Conservation (phyloP, 345 rosid species). For the Arabis hirsuta region DNA sequence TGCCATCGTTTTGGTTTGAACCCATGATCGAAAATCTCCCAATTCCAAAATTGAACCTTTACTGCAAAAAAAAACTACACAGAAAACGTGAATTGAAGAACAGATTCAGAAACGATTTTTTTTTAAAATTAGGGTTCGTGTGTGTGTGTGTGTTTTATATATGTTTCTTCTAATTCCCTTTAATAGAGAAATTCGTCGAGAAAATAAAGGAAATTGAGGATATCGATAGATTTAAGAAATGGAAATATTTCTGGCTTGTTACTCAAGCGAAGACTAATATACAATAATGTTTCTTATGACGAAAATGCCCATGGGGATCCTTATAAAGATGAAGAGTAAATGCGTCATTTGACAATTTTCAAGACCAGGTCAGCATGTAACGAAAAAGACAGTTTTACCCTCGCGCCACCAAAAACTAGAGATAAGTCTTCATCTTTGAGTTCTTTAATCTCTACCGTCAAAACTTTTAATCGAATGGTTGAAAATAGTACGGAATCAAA, state of each 20-base stretch:
- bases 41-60: neutral
- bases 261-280: slow-evolving; percentile 35
- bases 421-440: neutral
- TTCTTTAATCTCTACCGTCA: slow-evolving; percentile 11
- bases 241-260: slow-evolving; percentile 36
- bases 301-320: neutral
- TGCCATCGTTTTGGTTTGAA: slow-evolving; percentile 76
- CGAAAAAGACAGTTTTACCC: slow-evolving; percentile 8
- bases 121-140: slow-evolving; percentile 8
- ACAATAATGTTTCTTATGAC: neutral
- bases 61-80: neutral
- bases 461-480: slow-evolving; percentile 22
- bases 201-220: slow-evolving; percentile 1
- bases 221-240: slow-evolving; percentile 1
- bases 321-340: slow-evolving; percentile 15
- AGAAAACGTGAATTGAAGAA: slow-evolving; percentile 9
- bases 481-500: neutral
- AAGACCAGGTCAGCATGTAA: slow-evolving; percentile 17
- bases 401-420: neutral
- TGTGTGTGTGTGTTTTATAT: neutral
- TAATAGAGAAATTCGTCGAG: slow-evolving; percentile 5
- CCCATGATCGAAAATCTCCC: slow-evolving; percentile 51
- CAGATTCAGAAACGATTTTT: slow-evolving; percentile 1
- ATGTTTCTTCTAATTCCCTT: neutral
- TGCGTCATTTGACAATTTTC: slow-evolving; percentile 21